These are phyloP conservation scores for Cinchona pubescens DNA, from an alignment of 257 asterid species.

Conservation along the genomic window DNA sequence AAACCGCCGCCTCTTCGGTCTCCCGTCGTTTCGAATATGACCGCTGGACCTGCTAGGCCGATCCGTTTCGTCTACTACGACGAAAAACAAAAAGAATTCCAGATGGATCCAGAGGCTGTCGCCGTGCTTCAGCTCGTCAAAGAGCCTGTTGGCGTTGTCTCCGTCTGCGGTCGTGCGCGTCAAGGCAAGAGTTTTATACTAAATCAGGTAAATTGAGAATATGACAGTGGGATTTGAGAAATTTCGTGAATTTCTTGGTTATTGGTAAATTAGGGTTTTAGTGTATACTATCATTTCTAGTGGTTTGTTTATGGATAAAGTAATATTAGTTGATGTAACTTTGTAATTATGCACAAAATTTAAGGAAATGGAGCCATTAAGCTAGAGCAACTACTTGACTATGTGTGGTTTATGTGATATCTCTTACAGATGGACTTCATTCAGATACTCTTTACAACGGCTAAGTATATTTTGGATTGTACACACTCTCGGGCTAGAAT, in stretches of 20 bases:
- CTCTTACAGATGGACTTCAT: too few relatives aligned
- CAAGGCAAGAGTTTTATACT: constrained; percentile 93
- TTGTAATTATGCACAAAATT: background rate
- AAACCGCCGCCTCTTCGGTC: constrained; percentile 38
- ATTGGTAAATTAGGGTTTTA: constrained; percentile 4
- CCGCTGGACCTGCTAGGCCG: constrained; percentile 83
- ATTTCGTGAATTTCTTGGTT: background rate
- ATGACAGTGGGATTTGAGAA: background rate
- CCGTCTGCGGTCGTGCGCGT: constrained; percentile 99
- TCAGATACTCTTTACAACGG: too few relatives aligned
- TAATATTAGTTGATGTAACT: background rate
- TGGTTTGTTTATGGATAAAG: too few relatives aligned
- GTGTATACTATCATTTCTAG: too few relatives aligned
- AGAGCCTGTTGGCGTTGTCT: constrained; percentile 91
- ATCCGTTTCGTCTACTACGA: constrained; percentile 87
- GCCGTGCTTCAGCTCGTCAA: constrained; percentile 89
- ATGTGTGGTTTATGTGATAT: too few relatives aligned
- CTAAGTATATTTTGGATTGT: too few relatives aligned
- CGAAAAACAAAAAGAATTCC: constrained; percentile 80
- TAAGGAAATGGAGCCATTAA: background rate
- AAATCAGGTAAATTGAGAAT: constrained; percentile 59
- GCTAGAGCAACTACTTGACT: background rate
- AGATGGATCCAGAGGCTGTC: constrained; percentile 93
- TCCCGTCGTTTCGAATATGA: constrained; percentile 34
- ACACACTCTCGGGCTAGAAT: background rate